Conservation (phyloP, 2,329 filamentous ascomycete genomes). For the Kalaharituber pfeilii region DNA sequence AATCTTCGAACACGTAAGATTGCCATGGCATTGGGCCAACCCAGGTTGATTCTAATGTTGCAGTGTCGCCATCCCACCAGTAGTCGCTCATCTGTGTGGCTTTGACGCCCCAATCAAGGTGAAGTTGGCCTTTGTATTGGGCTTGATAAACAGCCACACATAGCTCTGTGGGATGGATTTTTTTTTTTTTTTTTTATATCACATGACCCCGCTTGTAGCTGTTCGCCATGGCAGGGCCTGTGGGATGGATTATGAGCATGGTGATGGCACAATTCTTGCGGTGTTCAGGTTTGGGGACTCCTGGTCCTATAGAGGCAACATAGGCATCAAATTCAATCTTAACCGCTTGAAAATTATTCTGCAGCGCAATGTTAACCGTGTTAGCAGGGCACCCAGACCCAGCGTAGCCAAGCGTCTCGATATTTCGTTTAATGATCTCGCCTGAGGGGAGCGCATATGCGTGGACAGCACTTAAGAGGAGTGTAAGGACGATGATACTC, state of each 20-base stretch:
- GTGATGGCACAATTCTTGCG: conserved; percentile 40
- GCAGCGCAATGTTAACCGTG: conserved; percentile 30
- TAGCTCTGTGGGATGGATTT: too few relatives aligned
- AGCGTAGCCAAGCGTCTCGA: conserved; percentile 32
- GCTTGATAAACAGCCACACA: conserved; percentile 35
- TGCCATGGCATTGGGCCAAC: conserved; percentile 29
- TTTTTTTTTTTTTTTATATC: too few relatives aligned
- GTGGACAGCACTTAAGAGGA: too few relatives aligned
- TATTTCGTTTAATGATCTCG: too few relatives aligned
- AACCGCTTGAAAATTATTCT: conserved; percentile 28
- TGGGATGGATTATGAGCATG: conserved; percentile 35
- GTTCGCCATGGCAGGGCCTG: conserved; percentile 39
- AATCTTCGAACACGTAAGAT: conserved; percentile 33
- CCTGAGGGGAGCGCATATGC: too few relatives aligned
- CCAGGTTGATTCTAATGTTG: conserved; percentile 21
- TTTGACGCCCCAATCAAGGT: conserved; percentile 31
- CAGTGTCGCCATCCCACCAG: conserved; percentile 30
- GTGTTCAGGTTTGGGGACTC: conserved; percentile 29
- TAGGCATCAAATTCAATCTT: conserved; percentile 38
- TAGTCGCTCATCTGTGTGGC: conserved; percentile 37
- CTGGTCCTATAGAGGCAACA: conserved; percentile 34
- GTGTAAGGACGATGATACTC: too few relatives aligned
- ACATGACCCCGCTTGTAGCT: too few relatives aligned
- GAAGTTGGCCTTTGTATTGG: conserved; percentile 36
- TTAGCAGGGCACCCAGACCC: conserved; percentile 31